These are phyloP conservation scores for Kwoniella bestiolae DNA, from an alignment of 768 basidiomycete genomes.

Conservation along the genomic window DNA sequence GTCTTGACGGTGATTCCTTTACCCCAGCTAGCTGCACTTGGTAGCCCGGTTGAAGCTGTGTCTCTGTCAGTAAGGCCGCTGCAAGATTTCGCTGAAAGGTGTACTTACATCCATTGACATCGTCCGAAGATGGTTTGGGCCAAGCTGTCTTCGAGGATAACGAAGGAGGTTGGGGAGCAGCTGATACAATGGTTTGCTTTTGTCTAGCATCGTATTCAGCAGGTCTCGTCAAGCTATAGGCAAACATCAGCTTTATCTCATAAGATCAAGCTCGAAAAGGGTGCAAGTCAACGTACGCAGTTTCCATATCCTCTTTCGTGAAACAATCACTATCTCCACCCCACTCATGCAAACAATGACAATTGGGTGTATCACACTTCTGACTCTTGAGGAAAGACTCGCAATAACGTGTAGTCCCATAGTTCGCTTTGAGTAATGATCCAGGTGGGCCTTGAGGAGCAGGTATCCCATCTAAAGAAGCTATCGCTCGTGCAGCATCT, in stretches of 20 bases:
- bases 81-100: neutral
- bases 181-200: constrained; percentile 36
- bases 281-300: constrained; percentile 66
- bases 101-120: constrained; percentile 41
- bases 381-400: constrained; percentile 88
- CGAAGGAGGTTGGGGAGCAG: constrained; percentile 24
- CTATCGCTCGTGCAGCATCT: constrained; percentile 90
- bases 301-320: constrained; percentile 93
- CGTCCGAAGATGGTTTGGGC: constrained; percentile 51
- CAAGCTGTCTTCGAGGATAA: constrained; percentile 42
- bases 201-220: constrained; percentile 49
- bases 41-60: constrained; percentile 33
- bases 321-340: constrained; percentile 98
- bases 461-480: constrained; percentile 86
- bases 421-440: constrained; percentile 87
- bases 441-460: constrained; percentile 82
- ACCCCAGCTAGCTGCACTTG: constrained; percentile 49
- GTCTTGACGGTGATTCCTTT: constrained; percentile 30
- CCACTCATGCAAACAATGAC: constrained; percentile 97
- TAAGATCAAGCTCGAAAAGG: neutral
- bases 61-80: constrained; percentile 5
- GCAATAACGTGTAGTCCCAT: constrained; percentile 97
- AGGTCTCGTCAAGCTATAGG: constrained; percentile 38
- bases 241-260: constrained; percentile 3
- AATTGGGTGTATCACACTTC: constrained; percentile 76